phyloP scores from a whole-genome alignment of 306 rosid species.

The Vigna nakashimae region DNA sequence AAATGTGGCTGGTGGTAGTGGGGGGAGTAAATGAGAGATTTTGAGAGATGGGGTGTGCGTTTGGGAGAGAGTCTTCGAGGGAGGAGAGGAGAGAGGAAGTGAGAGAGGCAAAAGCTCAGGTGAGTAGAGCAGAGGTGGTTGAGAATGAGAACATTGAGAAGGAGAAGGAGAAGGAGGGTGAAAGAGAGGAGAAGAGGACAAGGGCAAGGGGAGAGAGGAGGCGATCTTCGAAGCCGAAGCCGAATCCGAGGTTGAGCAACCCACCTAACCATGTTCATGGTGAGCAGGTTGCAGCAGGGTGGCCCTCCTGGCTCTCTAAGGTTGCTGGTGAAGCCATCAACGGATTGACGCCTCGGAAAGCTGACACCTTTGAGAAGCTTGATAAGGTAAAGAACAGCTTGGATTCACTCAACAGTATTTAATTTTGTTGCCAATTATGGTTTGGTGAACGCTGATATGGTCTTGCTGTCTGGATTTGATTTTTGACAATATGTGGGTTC shows the following conservation, averaged over 20 bases:
- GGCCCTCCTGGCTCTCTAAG: constrained; percentile 99
- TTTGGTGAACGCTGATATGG: constrained; percentile 18
- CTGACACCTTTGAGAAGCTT: constrained; percentile 92
- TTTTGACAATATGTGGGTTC: constrained; percentile 36
- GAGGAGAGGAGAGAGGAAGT: constrained; percentile 55
- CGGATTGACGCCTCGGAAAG: constrained; percentile 92
- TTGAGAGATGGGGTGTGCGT: constrained; percentile 87
- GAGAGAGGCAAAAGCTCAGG: constrained; percentile 52
- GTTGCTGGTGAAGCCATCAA: constrained; percentile 98
- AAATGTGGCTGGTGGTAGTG: constrained; percentile 51
- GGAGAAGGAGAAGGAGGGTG: constrained; percentile 42
- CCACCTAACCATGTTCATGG: constrained; percentile 86
- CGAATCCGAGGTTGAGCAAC: constrained; percentile 91
- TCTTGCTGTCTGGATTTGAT: constrained; percentile 30
- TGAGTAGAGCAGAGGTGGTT: constrained; percentile 51
- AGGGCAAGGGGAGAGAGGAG: constrained; percentile 67
- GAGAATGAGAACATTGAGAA: constrained; percentile 57
- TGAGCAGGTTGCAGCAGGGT: constrained; percentile 99
- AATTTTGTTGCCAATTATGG: constrained; percentile 29
- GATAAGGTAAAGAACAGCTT: constrained; percentile 63
- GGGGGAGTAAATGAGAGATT: constrained; percentile 58
- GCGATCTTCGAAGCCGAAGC: constrained; percentile 78
- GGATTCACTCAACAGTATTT: neutral
- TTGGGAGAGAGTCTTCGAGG: constrained; percentile 63
- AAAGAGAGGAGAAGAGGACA: constrained; percentile 59